A percentile compares a stretch with the other conserved stretches of the same genome.
These are phyloP conservation scores for Fusarium oxysporum DNA, from an alignment of 2,329 filamentous ascomycete genomes.

Conservation along the genomic window DNA sequence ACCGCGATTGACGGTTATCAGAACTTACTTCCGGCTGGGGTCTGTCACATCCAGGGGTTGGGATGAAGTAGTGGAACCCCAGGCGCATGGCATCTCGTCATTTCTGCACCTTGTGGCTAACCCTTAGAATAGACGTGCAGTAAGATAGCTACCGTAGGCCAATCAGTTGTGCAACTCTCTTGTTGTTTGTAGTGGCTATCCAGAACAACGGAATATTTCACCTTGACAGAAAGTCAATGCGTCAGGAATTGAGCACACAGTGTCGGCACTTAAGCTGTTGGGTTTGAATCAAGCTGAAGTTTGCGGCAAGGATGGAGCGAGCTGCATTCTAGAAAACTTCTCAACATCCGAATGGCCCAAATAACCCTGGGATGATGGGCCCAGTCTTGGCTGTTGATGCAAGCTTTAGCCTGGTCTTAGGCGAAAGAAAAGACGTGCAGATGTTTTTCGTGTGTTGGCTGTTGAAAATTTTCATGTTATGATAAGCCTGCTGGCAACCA, in stretches of 20 bases:
- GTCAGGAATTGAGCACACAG: neutral
- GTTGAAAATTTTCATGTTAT: constrained; percentile 31
- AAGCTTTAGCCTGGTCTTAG: constrained; percentile 27
- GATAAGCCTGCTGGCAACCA: constrained; percentile 17
- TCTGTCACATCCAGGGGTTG: constrained; percentile 26
- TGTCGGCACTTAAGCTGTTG: constrained; percentile 27
- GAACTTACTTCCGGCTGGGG: constrained; percentile 4
- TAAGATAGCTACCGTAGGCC: constrained; percentile 11
- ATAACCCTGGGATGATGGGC: constrained; percentile 23
- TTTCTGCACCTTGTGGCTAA: constrained; percentile 30
- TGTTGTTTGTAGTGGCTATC: neutral
- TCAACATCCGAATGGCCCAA: constrained; percentile 15
- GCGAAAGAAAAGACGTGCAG: constrained; percentile 35
- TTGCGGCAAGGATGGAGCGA: constrained; percentile 21
- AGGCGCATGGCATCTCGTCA: constrained; percentile 43
- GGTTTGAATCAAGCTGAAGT: constrained; percentile 29
- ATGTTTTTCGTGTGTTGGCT: constrained; percentile 18
- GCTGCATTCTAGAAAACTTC: constrained; percentile 34
- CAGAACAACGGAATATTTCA: constrained; percentile 3
- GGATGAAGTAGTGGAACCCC: constrained; percentile 39
- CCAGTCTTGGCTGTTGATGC: constrained; percentile 24
- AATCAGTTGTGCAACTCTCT: constrained; percentile 6
- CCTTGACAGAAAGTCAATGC: neutral
- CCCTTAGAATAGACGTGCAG: constrained; percentile 17
- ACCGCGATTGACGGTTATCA: constrained; percentile 31